phyloP scores from a whole-genome alignment of 2,329 filamentous ascomycete genomes.

The Didymella arachidicola region DNA sequence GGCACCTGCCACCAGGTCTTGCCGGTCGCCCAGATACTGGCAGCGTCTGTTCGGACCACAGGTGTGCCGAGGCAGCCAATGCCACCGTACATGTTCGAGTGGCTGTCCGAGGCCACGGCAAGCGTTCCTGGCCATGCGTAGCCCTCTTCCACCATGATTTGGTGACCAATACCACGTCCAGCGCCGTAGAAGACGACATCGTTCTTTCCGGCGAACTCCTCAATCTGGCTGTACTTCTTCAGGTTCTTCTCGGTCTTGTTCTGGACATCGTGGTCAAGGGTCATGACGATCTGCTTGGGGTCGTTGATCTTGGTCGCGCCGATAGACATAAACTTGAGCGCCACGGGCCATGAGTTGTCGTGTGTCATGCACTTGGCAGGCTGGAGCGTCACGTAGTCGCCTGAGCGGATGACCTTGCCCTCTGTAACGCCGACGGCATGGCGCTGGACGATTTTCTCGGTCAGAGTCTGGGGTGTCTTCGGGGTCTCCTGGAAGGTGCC shows the following conservation, averaged over 20 bases:
- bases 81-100: constrained; percentile 85
- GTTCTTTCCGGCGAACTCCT: constrained; percentile 80
- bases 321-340: constrained; percentile 82
- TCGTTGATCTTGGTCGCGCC: constrained; percentile 78
- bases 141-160: constrained; percentile 88
- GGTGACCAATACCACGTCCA: constrained; percentile 85
- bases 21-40: constrained; percentile 83
- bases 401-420: constrained; percentile 77
- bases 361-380: constrained; percentile 85
- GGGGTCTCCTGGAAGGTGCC: constrained; percentile 67
- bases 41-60: constrained; percentile 86
- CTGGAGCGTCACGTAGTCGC: constrained; percentile 82
- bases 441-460: constrained; percentile 89
- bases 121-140: constrained; percentile 87
- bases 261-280: constrained; percentile 88
- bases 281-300: constrained; percentile 78
- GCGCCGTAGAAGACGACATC: constrained; percentile 80
- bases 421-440: constrained; percentile 78
- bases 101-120: constrained; percentile 78
- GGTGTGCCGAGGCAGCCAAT: constrained; percentile 79
- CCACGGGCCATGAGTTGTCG: constrained; percentile 81
- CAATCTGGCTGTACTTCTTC: constrained; percentile 82
- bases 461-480: constrained; percentile 75
- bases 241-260: constrained; percentile 81
- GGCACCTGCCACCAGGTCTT: constrained; percentile 90